A percentile compares a stretch with the other conserved stretches of the same genome.
phyloP scores from a whole-genome alignment of 2,329 filamentous ascomycete genomes.

The Neodidymelliopsis sp. region DNA sequence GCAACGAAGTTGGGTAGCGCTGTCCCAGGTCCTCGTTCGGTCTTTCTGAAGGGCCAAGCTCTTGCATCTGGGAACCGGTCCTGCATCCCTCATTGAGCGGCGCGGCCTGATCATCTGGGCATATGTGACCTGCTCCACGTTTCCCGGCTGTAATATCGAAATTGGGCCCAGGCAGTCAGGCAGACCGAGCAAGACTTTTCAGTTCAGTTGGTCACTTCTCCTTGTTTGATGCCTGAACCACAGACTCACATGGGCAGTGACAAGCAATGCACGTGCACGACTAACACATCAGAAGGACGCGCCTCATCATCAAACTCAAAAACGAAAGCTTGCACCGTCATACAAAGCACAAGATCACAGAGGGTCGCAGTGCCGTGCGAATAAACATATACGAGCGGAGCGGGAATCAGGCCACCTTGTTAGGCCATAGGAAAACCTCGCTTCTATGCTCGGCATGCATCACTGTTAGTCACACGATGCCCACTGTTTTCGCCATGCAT shows the following conservation, averaged over 20 bases:
- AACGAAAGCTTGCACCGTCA: background rate
- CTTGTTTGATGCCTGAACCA: slow-evolving; percentile 1
- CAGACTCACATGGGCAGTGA: background rate
- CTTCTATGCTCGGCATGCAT: slow-evolving; percentile 20
- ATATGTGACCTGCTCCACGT: no score
- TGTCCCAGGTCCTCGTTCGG: no score
- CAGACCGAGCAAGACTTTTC: background rate
- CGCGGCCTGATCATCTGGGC: no score
- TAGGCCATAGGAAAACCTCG: slow-evolving; percentile 8
- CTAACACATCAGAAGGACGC: background rate
- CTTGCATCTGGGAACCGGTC: no score
- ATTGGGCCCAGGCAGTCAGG: background rate
- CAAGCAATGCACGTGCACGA: slow-evolving; percentile 3
- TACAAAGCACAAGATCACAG: background rate
- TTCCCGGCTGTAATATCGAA: background rate
- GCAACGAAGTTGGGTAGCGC: no score
- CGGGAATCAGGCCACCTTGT: slow-evolving; percentile 23
- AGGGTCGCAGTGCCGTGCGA: slow-evolving; percentile 15
- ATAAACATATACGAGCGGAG: slow-evolving; percentile 39
- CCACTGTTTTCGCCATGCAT: slow-evolving; percentile 19
- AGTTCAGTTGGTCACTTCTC: background rate
- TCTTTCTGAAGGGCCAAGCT: no score
- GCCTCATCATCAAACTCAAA: background rate
- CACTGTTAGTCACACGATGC: slow-evolving; percentile 26
- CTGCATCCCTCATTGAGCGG: no score